Percentiles rank a stretch among this genome's conserved stretches.
These are phyloP conservation scores for Rhinocladiella mackenziei DNA, from an alignment of 2,329 filamentous ascomycete genomes.

Conservation along the genomic window DNA sequence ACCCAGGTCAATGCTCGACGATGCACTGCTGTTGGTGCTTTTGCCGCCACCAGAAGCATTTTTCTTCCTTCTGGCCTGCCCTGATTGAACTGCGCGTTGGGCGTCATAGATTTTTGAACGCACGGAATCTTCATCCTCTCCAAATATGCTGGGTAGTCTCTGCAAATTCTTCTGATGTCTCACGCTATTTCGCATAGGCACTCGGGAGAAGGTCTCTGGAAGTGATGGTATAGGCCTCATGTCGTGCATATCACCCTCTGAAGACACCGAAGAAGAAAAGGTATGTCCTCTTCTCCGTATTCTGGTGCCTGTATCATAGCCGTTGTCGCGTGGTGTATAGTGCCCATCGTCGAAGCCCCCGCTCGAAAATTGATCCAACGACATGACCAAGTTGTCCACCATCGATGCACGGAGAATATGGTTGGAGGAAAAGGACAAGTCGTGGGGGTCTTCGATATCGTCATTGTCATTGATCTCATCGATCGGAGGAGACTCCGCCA, in stretches of 20 bases:
- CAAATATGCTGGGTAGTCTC: slow-evolving; percentile 61
- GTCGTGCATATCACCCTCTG: slow-evolving; percentile 46
- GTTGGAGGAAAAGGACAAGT: slow-evolving; percentile 72
- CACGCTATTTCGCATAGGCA: slow-evolving; percentile 31
- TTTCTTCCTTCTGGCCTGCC: slow-evolving; percentile 36
- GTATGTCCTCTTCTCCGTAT: slow-evolving; percentile 55
- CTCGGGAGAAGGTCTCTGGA: slow-evolving; percentile 27
- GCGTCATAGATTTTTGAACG: slow-evolving; percentile 38
- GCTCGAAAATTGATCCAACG: slow-evolving; percentile 74
- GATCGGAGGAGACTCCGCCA: slow-evolving; percentile 16
- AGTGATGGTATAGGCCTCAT: slow-evolving; percentile 37
- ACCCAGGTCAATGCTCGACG: slow-evolving; percentile 71
- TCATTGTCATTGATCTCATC: slow-evolving; percentile 18
- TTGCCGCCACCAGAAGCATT: slow-evolving; percentile 48
- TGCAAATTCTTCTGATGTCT: slow-evolving; percentile 39
- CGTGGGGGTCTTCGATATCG: slow-evolving; percentile 65
- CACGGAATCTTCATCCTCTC: slow-evolving; percentile 38
- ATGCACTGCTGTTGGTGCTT: slow-evolving; percentile 69
- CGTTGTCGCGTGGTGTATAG: slow-evolving; percentile 23
- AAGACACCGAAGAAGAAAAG: slow-evolving; percentile 57
- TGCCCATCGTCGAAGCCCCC: slow-evolving; percentile 29
- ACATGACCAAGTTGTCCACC: slow-evolving; percentile 91
- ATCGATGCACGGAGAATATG: slow-evolving; percentile 83
- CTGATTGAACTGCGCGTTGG: slow-evolving; percentile 32
- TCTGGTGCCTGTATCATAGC: slow-evolving; percentile 27